Evolutionary conservation across 1,284 basidiomycete species (phyloP), one percentile per base, ranked within the genome.

Genomic region (Thecaphora thlaspeos): DNA sequence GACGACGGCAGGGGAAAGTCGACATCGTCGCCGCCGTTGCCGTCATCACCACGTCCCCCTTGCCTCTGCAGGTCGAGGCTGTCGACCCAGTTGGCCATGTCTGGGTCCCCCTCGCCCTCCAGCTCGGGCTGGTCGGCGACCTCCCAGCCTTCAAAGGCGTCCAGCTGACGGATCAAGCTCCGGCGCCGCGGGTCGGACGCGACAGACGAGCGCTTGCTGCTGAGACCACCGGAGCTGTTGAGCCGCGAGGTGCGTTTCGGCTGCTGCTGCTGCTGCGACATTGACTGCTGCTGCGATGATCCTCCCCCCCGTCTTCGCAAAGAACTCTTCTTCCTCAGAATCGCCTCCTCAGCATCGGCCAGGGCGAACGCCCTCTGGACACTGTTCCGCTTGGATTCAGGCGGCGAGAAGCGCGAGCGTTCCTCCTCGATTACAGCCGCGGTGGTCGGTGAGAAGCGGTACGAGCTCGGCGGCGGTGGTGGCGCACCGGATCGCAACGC

Each of bases 301-400:
- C 17, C 7, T 4, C 17, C 37, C 9, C 22, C 24, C 18, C 52
- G 40, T 18, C 48, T 41, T 9, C 41, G 42, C 32, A 56, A 14
- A 36, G 50, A 49, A 2, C 36, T 28, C 3, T 45, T 46, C 38
- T 55, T 55, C 21, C 52, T 40, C 21, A 54, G 22, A 11, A 49
- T 36, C 8, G n/a, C 28, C 3, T 40, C 34, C 2, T 55, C 51
- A 3, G 45, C 57, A 7, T 65, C 54, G 2, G 50, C 48, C 0
- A 61, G 36, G 3, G 60, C 60, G 2, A 63, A 44, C 2, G 55
- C 48, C 4, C 63, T 47, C 21, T 62, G 63, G 0, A 67, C 51
- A 34, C 59, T 59, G 4, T 48, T 48, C 11, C 60, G 50, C 22
- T 50, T 38, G 0, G 46, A 21, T 4, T 32, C 3, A 30, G 10